Evolutionary conservation across 805 yeast genomes (phyloP), one percentile per base, ranked within the genome.

Genomic region (Candida insectorum): DNA sequence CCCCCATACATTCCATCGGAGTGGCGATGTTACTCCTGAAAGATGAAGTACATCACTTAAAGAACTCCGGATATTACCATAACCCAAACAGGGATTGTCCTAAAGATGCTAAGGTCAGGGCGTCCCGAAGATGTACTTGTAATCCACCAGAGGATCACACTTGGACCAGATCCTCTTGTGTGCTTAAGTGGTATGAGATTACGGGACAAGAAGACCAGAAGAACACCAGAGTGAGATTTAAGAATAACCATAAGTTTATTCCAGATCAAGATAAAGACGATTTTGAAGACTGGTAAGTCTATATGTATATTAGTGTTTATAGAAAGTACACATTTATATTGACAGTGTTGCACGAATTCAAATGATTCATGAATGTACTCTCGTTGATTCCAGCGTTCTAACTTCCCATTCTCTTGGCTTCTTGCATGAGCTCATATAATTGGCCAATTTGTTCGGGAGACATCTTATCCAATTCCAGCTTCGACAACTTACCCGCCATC

Each of bases 361-460:
- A 20, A 7, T 20, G 11, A 7, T 20, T 11, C 11, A 20, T 20
- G 11, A 20, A 20, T 20, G 10, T 11, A 20, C 7, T 20, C 22
- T 11, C 7, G n/a, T n/a, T n/a, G n/a, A 16, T 12, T 28, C 30
- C n/a, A 11, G 7, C 9, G 6, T 9, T 8, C 7, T 11, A 20
- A 20, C 23, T 20, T 10, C 59, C 60, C 11, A 52, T 35, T 31
- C 45, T 56, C 54, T 73, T 65, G 2, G 89, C 75, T 49, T 82
- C 91, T 52, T 79, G 75, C 91, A 85, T 82, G 48, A 85, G 60
- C 54, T 84, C 91, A 48, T 84, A 82, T 26, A 64, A 49, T 61
- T 91, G 98, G 5, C 79, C 78, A 33, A 88, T 70, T 62, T 93
- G 97, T 46, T 93, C 96, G 6, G 93, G 91, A 16, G 84, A 77